phyloP scores from a whole-genome alignment of 1,284 basidiomycete genomes.

The Irpex sp. region DNA sequence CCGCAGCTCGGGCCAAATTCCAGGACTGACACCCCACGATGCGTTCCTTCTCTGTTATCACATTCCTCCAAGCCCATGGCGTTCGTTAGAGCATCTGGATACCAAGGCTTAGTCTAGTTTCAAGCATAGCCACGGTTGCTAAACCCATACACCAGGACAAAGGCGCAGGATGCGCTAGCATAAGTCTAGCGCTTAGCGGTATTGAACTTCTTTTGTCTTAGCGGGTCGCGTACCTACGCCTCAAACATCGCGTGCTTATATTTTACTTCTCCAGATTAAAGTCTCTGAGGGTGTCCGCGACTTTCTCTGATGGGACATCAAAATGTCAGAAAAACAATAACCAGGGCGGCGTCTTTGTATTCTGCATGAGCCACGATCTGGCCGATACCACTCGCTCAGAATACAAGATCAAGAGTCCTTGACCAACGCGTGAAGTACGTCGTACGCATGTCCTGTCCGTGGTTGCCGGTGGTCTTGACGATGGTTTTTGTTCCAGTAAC shows the following conservation, averaged over 20 bases:
- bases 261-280: neutral
- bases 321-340: neutral
- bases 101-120: neutral
- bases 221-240: neutral
- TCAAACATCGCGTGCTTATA: too few species aligned
- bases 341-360: neutral
- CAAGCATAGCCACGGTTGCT: neutral
- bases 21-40: too few species aligned
- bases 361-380: neutral
- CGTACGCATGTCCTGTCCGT: neutral
- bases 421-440: neutral
- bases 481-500: neutral
- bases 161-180: neutral
- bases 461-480: neutral
- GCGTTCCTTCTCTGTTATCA: too few species aligned
- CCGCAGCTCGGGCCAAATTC: too few species aligned
- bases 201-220: neutral
- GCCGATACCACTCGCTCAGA: neutral
- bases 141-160: neutral
- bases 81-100: too few species aligned
- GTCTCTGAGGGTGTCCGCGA: neutral
- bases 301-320: neutral
- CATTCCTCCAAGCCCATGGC: too few species aligned
- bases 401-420: neutral
- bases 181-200: neutral